phyloP scores from a whole-genome alignment of 176 grass and related monocot species.

The Carex kokanica region DNA sequence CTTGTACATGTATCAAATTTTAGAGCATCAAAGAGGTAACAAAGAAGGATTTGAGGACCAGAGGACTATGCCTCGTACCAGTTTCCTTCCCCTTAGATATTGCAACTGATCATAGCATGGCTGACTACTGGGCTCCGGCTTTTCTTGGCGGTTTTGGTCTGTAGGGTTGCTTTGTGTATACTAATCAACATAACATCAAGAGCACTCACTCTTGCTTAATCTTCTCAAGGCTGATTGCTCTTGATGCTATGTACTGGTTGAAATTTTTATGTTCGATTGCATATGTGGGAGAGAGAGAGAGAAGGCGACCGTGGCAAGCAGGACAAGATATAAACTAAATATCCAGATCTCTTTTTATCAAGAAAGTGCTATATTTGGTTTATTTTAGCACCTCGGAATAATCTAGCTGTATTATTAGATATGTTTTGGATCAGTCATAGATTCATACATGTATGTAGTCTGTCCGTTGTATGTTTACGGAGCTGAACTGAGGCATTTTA shows the following conservation, averaged over 20 bases:
- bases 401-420: conserved; percentile 11
- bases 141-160: conserved; percentile 47
- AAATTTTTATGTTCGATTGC: background rate
- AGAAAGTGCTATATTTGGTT: conserved; percentile 11
- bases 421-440: background rate
- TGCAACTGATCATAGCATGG: conserved; percentile 36
- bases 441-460: conserved; percentile 19
- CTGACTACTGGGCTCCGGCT: conserved; percentile 71
- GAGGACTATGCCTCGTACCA: conserved; percentile 84
- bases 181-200: conserved; percentile 46
- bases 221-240: conserved; percentile 57
- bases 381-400: background rate
- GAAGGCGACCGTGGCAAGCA: background rate
- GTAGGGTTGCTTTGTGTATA: conserved; percentile 24
- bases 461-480: conserved; percentile 8
- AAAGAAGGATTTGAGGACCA: conserved; percentile 72
- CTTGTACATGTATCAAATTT: background rate
- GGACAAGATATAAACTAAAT: conserved; percentile 7
- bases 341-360: conserved; percentile 11
- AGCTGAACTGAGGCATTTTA: conserved; percentile 16
- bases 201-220: conserved; percentile 60
- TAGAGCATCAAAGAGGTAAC: conserved; percentile 39
- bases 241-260: conserved; percentile 56
- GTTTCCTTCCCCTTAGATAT: conserved; percentile 65
- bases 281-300: background rate